Conservation (phyloP, 306 rosid species). For the Prunus salicina region DNA sequence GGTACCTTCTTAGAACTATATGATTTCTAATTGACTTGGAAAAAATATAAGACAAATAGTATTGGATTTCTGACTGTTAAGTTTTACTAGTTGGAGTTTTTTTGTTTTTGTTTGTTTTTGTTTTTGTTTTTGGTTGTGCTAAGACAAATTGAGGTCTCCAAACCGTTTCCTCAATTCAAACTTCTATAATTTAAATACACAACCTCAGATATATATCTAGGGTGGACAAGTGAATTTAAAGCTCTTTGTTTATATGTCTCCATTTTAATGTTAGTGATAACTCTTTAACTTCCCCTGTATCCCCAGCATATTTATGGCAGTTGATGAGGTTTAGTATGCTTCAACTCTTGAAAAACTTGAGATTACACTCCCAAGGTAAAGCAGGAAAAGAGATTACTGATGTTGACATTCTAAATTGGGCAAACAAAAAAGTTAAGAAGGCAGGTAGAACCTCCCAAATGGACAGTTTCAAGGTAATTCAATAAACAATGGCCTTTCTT, state of each 20-base stretch:
- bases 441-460: slow-evolving; percentile 73
- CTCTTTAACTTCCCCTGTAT: slow-evolving; percentile 19
- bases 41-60: background rate
- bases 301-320: slow-evolving; percentile 93
- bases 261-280: background rate
- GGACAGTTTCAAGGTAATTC: slow-evolving; percentile 91
- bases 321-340: slow-evolving; percentile 95
- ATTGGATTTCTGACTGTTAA: background rate
- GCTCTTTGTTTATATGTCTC: background rate
- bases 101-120: background rate
- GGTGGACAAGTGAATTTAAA: background rate
- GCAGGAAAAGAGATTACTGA: slow-evolving; percentile 84
- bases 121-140: background rate
- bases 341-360: slow-evolving; percentile 89
- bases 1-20: background rate
- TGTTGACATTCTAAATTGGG: slow-evolving; percentile 87
- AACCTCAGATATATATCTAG: background rate
- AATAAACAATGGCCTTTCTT: slow-evolving; percentile 5
- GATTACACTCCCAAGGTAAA: slow-evolving; percentile 87
- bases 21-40: background rate
- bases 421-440: slow-evolving; percentile 83
- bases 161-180: background rate
- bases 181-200: background rate
- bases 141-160: background rate
- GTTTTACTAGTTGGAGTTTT: background rate